These are phyloP conservation scores for Panicum virgatum DNA, from an alignment of 202 grass and related monocot species.

Conservation along the genomic window DNA sequence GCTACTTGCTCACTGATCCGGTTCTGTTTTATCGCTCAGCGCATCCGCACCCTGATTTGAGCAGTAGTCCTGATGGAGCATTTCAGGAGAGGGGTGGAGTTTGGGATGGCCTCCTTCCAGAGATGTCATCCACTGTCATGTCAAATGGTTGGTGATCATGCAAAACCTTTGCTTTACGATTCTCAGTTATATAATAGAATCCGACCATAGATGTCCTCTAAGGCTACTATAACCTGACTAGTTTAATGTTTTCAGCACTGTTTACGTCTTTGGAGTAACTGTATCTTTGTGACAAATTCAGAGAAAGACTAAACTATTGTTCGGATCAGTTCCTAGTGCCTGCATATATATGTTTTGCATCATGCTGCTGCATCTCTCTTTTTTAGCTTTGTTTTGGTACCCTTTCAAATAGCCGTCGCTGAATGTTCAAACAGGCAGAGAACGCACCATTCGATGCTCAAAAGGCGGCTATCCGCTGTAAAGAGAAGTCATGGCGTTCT, in stretches of 20 bases:
- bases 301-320: not conserved
- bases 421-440: slow-evolving; percentile 51
- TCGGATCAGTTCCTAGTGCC: not conserved
- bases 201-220: not conserved
- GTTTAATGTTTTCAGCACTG: not conserved
- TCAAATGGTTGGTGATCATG: slow-evolving; percentile 57
- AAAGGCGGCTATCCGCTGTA: slow-evolving; percentile 24
- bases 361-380: not conserved
- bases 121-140: slow-evolving; percentile 59
- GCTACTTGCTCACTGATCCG: slow-evolving; percentile 27
- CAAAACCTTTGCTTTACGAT: not conserved
- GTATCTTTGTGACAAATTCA: slow-evolving; percentile 13
- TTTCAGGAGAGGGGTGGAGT: slow-evolving; percentile 60
- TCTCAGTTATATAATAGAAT: no score
- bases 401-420: not conserved
- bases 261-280: not conserved
- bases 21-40: slow-evolving; percentile 31
- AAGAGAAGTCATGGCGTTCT: slow-evolving; percentile 45
- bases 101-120: slow-evolving; percentile 59
- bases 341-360: not conserved
- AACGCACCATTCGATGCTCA: slow-evolving; percentile 18
- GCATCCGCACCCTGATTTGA: not conserved
- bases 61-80: slow-evolving; percentile 56
- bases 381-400: not conserved
- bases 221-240: not conserved